phyloP scores from a whole-genome alignment of 1,284 basidiomycete species.

The Spongiforma sp. region DNA sequence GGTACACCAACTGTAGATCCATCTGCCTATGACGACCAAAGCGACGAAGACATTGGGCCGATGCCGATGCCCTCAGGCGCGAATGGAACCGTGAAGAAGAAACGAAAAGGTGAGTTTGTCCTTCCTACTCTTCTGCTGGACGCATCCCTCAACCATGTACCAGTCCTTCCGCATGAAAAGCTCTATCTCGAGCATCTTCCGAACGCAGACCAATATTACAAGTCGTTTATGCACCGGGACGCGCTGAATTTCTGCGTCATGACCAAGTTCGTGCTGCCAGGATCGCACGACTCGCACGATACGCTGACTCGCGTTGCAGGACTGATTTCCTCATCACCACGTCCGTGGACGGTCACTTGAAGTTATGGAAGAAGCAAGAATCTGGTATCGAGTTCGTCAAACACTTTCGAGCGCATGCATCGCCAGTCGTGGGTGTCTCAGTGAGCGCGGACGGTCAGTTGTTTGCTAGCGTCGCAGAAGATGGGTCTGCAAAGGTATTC shows the following conservation, averaged over 20 bases:
- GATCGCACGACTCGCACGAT: background rate
- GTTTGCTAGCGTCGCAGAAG: conserved; percentile 89
- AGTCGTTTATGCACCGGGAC: conserved; percentile 99
- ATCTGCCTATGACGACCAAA: conserved; percentile 43
- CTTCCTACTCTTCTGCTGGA: conserved; percentile 19
- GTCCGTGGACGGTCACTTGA: conserved; percentile 94
- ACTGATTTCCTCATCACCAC: conserved; percentile 95
- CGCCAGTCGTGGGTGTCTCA: conserved; percentile 79
- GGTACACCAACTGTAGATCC: conserved; percentile 3
- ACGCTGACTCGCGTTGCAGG: conserved; percentile 45
- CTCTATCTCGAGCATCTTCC: conserved; percentile 94
- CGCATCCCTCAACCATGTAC: conserved; percentile 43
- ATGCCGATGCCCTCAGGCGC: conserved; percentile 69
- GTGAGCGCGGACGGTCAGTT: conserved; percentile 94
- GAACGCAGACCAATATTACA: conserved; percentile 91
- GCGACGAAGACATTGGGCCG: conserved; percentile 76
- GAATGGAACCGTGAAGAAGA: conserved; percentile 59
- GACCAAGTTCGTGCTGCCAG: conserved; percentile 70
- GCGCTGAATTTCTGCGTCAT: conserved; percentile 87
- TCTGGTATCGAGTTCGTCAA: conserved; percentile 93
- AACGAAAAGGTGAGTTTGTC: conserved; percentile 67
- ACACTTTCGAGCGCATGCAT: conserved; percentile 91
- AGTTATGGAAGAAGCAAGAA: conserved; percentile 99
- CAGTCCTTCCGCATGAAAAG: conserved; percentile 77
- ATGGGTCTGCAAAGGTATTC: conserved; percentile 91